Conservation (phyloP, 805 yeast species). For the Candida ponderosae region DNA sequence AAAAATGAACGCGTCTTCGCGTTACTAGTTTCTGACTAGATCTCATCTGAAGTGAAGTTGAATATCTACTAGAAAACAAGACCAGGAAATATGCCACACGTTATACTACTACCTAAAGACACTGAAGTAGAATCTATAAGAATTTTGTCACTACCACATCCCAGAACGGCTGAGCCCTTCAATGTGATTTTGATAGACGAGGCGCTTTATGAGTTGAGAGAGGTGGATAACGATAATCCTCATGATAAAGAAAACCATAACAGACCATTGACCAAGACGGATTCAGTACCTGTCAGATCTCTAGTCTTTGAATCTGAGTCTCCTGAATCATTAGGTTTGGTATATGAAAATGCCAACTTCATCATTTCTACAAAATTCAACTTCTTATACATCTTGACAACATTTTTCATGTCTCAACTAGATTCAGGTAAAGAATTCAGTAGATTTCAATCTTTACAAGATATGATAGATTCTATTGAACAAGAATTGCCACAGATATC, state of each 20-base stretch:
- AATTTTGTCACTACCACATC: conserved; percentile 12
- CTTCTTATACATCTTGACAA: conserved; percentile 29
- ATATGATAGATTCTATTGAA: conserved; percentile 31
- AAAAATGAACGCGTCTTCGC: too few species aligned
- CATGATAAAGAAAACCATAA: conserved; percentile 20
- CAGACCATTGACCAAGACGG: conserved; percentile 20
- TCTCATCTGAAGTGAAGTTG: too few species aligned
- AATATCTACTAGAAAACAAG: too few species aligned
- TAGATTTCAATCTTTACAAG: conserved; percentile 31
- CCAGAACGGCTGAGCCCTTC: conserved; percentile 6
- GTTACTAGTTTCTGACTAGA: too few species aligned
- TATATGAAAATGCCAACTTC: conserved; percentile 33
- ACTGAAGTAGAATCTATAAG: not conserved
- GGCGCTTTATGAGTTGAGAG: conserved; percentile 32
- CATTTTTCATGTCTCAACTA: conserved; percentile 22
- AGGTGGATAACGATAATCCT: conserved; percentile 29
- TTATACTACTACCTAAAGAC: not conserved
- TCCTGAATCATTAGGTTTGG: conserved; percentile 21
- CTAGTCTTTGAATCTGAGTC: conserved; percentile 19
- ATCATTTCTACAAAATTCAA: conserved; percentile 34
- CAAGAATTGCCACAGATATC: conserved; percentile 6
- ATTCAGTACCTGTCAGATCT: conserved; percentile 32
- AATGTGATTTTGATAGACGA: conserved; percentile 9
- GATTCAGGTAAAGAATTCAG: conserved; percentile 21
- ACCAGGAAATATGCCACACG: not conserved